Base-by-base conservation (phyloP, 768 basidiomycete genomes). In the Suillus americanus region DNA sequence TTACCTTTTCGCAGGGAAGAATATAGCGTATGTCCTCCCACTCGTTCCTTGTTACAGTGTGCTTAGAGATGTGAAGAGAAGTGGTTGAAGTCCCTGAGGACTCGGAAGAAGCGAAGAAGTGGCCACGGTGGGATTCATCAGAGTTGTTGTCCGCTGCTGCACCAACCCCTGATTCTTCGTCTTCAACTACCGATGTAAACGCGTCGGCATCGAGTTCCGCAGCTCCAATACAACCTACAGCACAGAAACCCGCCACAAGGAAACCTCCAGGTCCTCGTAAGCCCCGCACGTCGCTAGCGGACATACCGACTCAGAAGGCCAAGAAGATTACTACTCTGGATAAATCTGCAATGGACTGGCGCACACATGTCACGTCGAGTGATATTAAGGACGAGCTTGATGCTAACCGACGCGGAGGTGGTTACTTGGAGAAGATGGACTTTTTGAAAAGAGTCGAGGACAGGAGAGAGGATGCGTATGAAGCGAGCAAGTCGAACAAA, bases 321-420 rank as follows among this genome's bases (percentile, higher is more conserved):
- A 92, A 90, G 73, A 94, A 91, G 75, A 80, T 95, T 9, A 87
- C 90, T 28, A 94, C 92, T 30, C 80, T 95, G 16, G 92, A 94
- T 66, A 95, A 94, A 74, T 92, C 91, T 0, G 86, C 89, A 14
- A 86, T 95, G 85, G 94, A 95, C 72, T 95, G 94, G 94, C 82
- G 82, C 35, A 75, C 85, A 0, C 92, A 94, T 68, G 75, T 92
- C 16, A 75, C 81, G 23, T 66, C 81, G 0, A 70, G 73, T 23
- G 83, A 79, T 3, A 71, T 89, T 10, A 83, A 85, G 65, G 88
- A 92, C 68, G 90, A 92, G 66, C 81, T 95, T n/a, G 86, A 90
- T 57, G 85, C 85, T 3, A 89, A 93, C 65, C 80, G 89, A 55
- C 83, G 88, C 48, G 85, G 87, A 0, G 92, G 90, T 10, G 91